Percentiles rank a stretch among this genome's conserved stretches.
These are phyloP conservation scores for Gentiana straminea DNA, from an alignment of 257 asterid genomes.

Conservation along the genomic window DNA sequence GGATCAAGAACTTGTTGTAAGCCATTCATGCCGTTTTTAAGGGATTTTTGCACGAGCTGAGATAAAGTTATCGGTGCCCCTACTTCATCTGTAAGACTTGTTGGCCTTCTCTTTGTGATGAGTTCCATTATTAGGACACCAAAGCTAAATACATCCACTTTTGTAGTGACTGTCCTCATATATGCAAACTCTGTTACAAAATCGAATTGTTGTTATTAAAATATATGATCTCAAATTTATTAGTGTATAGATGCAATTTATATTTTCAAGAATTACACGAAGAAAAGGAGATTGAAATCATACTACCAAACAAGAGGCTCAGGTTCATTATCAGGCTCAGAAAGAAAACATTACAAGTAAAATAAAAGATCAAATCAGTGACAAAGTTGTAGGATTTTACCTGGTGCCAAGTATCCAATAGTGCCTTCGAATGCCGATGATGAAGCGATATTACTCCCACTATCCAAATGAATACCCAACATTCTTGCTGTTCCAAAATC, in stretches of 20 bases:
- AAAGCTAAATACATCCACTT: conserved; percentile 79
- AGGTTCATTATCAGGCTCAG: too few species aligned
- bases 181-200: conserved; percentile 61
- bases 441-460: conserved; percentile 32
- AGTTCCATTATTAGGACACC: conserved; percentile 69
- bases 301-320: too few species aligned
- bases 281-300: too few species aligned
- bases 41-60: conserved; percentile 44
- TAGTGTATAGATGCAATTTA: too few species aligned
- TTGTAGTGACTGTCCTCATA: conserved; percentile 60
- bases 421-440: conserved; percentile 75
- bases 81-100: conserved; percentile 46
- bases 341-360: neutral
- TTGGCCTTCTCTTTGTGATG: conserved; percentile 63
- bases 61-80: conserved; percentile 49
- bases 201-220: conserved; percentile 3
- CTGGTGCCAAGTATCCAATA: conserved; percentile 92
- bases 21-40: conserved; percentile 29
- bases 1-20: conserved; percentile 46
- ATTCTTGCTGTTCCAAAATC: conserved; percentile 88
- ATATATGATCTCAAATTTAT: conserved; percentile 2
- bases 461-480: conserved; percentile 48
- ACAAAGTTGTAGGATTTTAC: conserved; percentile 18
- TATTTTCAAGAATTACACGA: too few species aligned
- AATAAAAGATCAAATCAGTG: neutral